Evolutionary conservation across 2,329 filamentous ascomycete genomes (phyloP), one percentile per base, ranked within the genome.

Genomic region (Alternaria ethzedia): DNA sequence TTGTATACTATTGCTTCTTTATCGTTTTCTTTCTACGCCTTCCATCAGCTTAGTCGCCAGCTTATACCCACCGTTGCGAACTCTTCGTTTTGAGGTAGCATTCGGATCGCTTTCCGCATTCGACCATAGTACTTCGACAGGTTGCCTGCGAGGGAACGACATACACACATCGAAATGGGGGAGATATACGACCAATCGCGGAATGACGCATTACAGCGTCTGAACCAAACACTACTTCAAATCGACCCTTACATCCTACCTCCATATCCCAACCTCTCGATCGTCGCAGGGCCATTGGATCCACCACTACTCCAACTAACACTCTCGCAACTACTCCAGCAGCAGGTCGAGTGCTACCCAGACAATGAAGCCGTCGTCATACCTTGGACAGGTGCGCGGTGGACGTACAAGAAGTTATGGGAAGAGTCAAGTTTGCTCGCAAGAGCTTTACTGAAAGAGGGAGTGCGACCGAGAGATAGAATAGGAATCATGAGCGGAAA

Each of bases 361-460:
- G 83, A 86, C 54, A 84, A 87, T 57, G 91, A 94, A 75, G 91
- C 88, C 64, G 79, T 94, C 45, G 85, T 94, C 23, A 90, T 91
- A 54, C 90, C 91, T 0, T 94, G 91, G 91, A 93, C 91, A 0
- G 89, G 88, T 1, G 87, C 90, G 5, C 84, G 91, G 71, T 94
- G 91, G 91, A 88, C 87, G 54, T 90, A 91, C 11, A 70, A 78
- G 54, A 72, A 76, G 28, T 67, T 83, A 56, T 77, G 74, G 71
- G 72, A 79, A 10, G 78, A 82, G 58, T 82, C 80, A 17, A 78
- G 73, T 58, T 59, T 75, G 12, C 70, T 83, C 8, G 81, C 82
- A 13, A 69, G 80, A 65, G 80, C 79, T 28, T 79, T 94, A 63
- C 80, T 92, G 46, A 86, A 87, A 21, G 86, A 89, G 78, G 90